Conservation (phyloP, 2,329 filamentous ascomycete genomes). For the Ceratocystiopsis minuta region DNA sequence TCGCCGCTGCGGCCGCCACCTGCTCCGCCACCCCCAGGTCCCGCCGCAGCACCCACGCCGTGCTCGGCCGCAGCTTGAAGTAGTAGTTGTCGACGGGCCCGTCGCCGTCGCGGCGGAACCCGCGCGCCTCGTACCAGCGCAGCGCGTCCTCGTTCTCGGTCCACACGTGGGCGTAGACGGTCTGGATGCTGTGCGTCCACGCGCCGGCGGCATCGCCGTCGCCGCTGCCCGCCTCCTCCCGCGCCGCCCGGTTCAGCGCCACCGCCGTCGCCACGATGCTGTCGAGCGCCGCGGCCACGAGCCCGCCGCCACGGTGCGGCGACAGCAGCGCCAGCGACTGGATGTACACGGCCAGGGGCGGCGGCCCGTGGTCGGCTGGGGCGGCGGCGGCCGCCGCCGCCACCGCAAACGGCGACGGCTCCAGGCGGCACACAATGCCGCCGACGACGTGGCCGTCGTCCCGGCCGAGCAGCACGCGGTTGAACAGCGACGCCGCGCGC, state of each 20-base stretch:
- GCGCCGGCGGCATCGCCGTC: no score
- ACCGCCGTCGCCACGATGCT: slow-evolving; percentile 27
- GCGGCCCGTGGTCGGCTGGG: slow-evolving; percentile 10
- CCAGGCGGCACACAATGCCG: slow-evolving; percentile 43
- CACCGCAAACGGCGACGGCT: slow-evolving; percentile 17
- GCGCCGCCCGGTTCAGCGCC: slow-evolving; percentile 10
- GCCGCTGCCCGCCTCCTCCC: neutral
- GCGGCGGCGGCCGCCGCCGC: neutral
- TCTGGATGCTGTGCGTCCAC: slow-evolving; percentile 12
- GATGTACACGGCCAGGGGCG: slow-evolving; percentile 38
- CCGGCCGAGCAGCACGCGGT: slow-evolving; percentile 35
- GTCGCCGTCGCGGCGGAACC: slow-evolving; percentile 30
- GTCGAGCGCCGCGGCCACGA: slow-evolving; percentile 38
- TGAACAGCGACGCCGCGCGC: slow-evolving; percentile 31
- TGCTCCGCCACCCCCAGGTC: slow-evolving; percentile 16
- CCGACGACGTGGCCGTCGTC: slow-evolving; percentile 29
- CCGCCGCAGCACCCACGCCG: slow-evolving; percentile 40
- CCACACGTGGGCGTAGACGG: slow-evolving; percentile 50
- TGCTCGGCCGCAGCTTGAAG: slow-evolving; percentile 39
- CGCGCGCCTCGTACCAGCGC: slow-evolving; percentile 41
- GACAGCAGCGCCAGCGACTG: slow-evolving; percentile 45
- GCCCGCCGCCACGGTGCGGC: slow-evolving; percentile 41
- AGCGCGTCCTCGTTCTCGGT: slow-evolving; percentile 45
- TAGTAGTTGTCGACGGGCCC: slow-evolving; percentile 41
- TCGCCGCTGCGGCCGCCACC: neutral